Evolutionary conservation across 805 yeast genomes (phyloP).

Genomic region (Vanderwaltozyma tropicalis): DNA sequence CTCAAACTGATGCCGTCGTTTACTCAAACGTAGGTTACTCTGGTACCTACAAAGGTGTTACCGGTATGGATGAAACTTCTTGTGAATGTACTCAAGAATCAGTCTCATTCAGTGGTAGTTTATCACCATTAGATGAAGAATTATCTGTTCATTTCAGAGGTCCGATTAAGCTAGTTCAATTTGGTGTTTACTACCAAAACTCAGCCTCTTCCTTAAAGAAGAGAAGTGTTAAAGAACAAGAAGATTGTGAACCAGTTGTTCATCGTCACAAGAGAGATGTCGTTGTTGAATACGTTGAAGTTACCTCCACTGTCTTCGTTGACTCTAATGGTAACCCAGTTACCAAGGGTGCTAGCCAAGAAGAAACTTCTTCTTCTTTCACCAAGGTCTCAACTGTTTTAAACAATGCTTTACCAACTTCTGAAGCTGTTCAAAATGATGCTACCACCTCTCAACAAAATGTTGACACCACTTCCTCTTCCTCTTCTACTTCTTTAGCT

Average conservation of each 20-base stretch:
- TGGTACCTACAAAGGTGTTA: conserved; percentile 74
- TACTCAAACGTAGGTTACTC: conserved; percentile 73
- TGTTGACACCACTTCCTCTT: conserved; percentile 18
- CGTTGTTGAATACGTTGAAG: conserved; percentile 55
- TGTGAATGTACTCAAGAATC: conserved; percentile 62
- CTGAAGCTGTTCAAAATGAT: conserved; percentile 1
- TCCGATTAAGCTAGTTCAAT: conserved; percentile 50
- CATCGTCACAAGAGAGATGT: conserved; percentile 52
- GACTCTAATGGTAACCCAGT: conserved; percentile 40
- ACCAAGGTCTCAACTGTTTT: conserved; percentile 10
- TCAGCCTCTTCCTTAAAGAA: conserved; percentile 38
- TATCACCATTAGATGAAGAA: conserved; percentile 59
- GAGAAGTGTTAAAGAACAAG: conserved; percentile 30
- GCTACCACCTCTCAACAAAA: conserved; percentile 11
- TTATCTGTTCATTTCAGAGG: conserved; percentile 74
- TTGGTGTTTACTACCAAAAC: conserved; percentile 80
- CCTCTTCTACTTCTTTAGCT: conserved; percentile 24
- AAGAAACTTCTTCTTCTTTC: conserved; percentile 8
- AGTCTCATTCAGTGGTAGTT: conserved; percentile 48
- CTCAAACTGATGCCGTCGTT: conserved; percentile 51
- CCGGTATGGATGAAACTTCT: conserved; percentile 58
- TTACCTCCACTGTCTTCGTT: conserved; percentile 69
- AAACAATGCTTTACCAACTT: not conserved
- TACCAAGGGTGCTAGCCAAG: conserved; percentile 18
- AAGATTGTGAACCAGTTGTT: conserved; percentile 5